These are phyloP conservation scores for Venturia nashicola DNA, from an alignment of 2,329 filamentous ascomycete species.

Conservation along the genomic window DNA sequence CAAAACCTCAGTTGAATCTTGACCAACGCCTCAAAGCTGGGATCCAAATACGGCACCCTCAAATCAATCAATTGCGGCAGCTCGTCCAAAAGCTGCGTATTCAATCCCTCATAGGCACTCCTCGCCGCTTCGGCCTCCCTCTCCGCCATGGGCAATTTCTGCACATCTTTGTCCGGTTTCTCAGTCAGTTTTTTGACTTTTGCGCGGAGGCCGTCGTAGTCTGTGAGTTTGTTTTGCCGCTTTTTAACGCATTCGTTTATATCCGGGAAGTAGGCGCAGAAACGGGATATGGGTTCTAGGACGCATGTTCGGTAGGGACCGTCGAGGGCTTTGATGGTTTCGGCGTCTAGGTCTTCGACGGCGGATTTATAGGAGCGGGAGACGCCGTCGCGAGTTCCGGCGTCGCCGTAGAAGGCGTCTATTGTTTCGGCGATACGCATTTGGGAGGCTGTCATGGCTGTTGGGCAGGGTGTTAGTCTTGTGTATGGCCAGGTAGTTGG, in stretches of 20 bases:
- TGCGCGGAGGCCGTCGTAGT: slow-evolving; percentile 90
- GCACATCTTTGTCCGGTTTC: slow-evolving; percentile 97
- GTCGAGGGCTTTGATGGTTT: slow-evolving; percentile 96
- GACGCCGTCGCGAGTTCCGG: slow-evolving; percentile 87
- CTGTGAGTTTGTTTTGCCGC: slow-evolving; percentile 93
- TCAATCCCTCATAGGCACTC: slow-evolving; percentile 87
- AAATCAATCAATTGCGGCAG: slow-evolving; percentile 93
- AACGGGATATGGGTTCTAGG: slow-evolving; percentile 86
- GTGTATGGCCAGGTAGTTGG: neutral
- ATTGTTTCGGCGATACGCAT: slow-evolving; percentile 99
- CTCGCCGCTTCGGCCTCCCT: slow-evolving; percentile 94
- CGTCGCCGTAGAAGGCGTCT: slow-evolving; percentile 96
- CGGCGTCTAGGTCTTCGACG: slow-evolving; percentile 91
- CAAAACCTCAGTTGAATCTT: slow-evolving; percentile 98
- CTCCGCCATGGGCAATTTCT: slow-evolving; percentile 88
- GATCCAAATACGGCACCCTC: slow-evolving; percentile 91
- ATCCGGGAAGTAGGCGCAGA: slow-evolving; percentile 97
- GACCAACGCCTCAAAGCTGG: slow-evolving; percentile 92
- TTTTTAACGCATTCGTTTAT: slow-evolving; percentile 99
- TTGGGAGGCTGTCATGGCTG: slow-evolving; percentile 96
- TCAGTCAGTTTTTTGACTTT: slow-evolving; percentile 96
- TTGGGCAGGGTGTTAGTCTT: neutral
- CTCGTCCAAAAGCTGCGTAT: slow-evolving; percentile 88
- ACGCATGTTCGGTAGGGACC: slow-evolving; percentile 67
- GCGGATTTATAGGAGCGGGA: slow-evolving; percentile 97